Conservation (phyloP, 2,329 filamentous ascomycete genomes). For the Ophiostoma populinum region DNA sequence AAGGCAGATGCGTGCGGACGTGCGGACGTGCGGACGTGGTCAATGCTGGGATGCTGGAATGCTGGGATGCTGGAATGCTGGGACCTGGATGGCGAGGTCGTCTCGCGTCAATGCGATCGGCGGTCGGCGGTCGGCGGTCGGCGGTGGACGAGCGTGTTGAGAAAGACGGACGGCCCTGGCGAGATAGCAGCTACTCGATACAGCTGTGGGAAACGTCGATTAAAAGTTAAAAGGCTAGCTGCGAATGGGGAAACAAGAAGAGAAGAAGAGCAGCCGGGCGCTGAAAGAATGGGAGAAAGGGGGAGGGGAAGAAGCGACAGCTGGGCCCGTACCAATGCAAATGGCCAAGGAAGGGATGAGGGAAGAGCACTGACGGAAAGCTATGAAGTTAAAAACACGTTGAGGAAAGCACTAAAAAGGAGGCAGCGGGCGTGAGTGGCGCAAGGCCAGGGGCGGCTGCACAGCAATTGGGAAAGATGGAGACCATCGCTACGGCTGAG, state of each 20-base stretch:
- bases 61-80: no score
- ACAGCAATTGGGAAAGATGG: no score
- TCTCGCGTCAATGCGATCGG: no score
- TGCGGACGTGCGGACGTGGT: neutral
- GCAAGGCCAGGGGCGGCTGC: slow-evolving; percentile 5
- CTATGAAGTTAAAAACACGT: slow-evolving; percentile 8
- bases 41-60: neutral
- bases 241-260: slow-evolving; percentile 1
- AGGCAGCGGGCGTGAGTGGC: slow-evolving; percentile 6
- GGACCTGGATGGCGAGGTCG: no score
- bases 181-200: no score
- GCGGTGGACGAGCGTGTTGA: no score
- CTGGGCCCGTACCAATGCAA: no score
- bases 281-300: slow-evolving; percentile 3
- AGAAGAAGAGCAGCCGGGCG: neutral
- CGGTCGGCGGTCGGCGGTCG: no score
- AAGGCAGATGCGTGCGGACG: neutral
- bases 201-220: no score
- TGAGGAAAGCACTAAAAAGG: slow-evolving; percentile 7
- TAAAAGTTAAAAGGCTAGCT: neutral
- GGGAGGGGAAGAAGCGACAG: slow-evolving; percentile 2
- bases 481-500: no score
- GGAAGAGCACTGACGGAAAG: slow-evolving; percentile 1
- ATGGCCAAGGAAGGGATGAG: neutral
- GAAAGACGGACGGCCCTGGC: no score